These are phyloP conservation scores for Sporothrix brasiliensis DNA, from an alignment of 2,329 filamentous ascomycete species.

Conservation along the genomic window DNA sequence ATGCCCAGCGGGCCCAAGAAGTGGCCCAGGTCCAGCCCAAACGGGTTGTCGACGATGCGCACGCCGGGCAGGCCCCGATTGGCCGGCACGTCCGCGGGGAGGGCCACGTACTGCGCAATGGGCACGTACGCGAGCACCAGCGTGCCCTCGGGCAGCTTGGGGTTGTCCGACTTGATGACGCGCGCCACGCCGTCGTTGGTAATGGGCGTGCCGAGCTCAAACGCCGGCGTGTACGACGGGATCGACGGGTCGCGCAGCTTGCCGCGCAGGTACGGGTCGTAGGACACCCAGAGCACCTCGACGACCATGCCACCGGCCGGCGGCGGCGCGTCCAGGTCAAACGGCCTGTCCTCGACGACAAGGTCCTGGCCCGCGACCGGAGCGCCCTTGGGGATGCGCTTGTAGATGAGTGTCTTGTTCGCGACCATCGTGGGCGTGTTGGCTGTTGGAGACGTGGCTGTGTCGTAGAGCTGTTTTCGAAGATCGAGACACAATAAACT, in stretches of 20 bases:
- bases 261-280: slow-evolving; percentile 83
- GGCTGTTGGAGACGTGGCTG: neutral
- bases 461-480: neutral
- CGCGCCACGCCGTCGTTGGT: slow-evolving; percentile 65
- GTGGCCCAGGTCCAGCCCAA: slow-evolving; percentile 63
- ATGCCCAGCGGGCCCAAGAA: slow-evolving; percentile 71
- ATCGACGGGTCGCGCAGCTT: slow-evolving; percentile 67
- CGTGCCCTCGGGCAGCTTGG: slow-evolving; percentile 68
- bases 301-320: slow-evolving; percentile 68
- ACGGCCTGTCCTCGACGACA: slow-evolving; percentile 64
- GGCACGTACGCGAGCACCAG: slow-evolving; percentile 61
- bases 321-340: slow-evolving; percentile 63
- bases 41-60: slow-evolving; percentile 67
- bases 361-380: slow-evolving; percentile 74
- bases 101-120: slow-evolving; percentile 68
- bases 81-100: slow-evolving; percentile 47
- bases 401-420: slow-evolving; percentile 79
- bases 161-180: slow-evolving; percentile 67
- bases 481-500: neutral
- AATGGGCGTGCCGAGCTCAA: slow-evolving; percentile 64
- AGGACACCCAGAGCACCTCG: slow-evolving; percentile 73
- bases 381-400: slow-evolving; percentile 64
- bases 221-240: slow-evolving; percentile 70
- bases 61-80: slow-evolving; percentile 47
- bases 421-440: slow-evolving; percentile 27